Conservation (phyloP, 768 basidiomycete genomes). For the Lepiota brunneoincarnata region DNA sequence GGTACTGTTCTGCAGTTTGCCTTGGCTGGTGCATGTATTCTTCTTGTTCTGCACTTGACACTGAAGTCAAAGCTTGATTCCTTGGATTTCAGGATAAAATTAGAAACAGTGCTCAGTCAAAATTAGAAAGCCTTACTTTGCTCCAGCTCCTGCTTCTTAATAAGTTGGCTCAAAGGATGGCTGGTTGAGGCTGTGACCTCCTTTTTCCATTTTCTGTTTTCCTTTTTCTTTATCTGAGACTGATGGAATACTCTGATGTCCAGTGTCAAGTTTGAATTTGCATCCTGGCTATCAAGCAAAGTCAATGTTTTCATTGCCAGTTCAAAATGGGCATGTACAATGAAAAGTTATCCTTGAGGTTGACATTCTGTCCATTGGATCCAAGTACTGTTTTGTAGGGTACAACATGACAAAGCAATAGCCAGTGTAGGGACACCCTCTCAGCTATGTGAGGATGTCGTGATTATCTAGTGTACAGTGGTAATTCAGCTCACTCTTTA, state of each 20-base stretch:
- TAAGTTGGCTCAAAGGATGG: constrained; percentile 51
- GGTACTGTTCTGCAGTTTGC: constrained; percentile 41
- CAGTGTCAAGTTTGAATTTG: constrained; percentile 35
- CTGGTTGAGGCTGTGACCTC: constrained; percentile 48
- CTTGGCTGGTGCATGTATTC: constrained; percentile 28
- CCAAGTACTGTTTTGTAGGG: constrained; percentile 59
- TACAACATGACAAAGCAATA: no score
- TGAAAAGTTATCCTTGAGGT: constrained; percentile 49
- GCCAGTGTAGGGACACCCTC: no score
- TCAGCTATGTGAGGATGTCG: no score
- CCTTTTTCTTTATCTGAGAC: constrained; percentile 61
- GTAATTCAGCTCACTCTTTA: no score
- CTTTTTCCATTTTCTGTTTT: constrained; percentile 48
- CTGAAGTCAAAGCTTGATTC: constrained; percentile 45
- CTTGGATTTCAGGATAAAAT: constrained; percentile 14
- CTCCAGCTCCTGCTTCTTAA: constrained; percentile 44
- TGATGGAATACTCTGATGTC: constrained; percentile 58
- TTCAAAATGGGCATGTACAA: constrained; percentile 41
- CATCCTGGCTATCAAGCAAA: constrained; percentile 34
- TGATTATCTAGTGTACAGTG: no score
- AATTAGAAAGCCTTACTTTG: constrained; percentile 34
- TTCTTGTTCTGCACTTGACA: constrained; percentile 35
- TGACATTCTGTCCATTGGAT: constrained; percentile 68
- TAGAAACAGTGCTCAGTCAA: not conserved
- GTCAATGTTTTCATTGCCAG: not conserved